Percentiles rank a stretch among this genome's conserved stretches.
phyloP scores from a whole-genome alignment of 305 asterid species.

The Fraxinus velutina region DNA sequence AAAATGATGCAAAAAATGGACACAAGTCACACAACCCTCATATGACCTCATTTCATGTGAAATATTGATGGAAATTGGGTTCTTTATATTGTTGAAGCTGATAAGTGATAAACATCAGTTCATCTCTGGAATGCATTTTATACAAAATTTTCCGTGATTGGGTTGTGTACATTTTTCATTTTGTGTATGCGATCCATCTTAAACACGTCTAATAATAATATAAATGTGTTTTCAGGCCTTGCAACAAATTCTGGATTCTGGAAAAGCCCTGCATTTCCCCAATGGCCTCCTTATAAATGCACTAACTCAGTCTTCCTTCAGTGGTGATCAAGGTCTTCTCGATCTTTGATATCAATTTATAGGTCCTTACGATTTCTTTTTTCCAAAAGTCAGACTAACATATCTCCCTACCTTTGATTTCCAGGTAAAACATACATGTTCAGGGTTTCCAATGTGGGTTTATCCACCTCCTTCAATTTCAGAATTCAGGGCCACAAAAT shows the following conservation, averaged over 20 bases:
- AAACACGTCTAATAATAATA: background rate
- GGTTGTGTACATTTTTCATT: background rate
- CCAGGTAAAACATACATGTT: conserved; percentile 87
- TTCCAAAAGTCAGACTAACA: conserved; percentile 15
- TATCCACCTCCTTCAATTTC: conserved; percentile 64
- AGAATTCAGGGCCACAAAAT: conserved; percentile 81
- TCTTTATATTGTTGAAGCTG: background rate
- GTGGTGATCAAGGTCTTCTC: conserved; percentile 61
- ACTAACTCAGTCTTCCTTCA: conserved; percentile 49
- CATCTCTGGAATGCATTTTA: background rate
- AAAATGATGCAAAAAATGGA: background rate
- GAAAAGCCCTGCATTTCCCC: conserved; percentile 63
- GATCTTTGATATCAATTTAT: background rate
- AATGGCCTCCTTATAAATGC: conserved; percentile 77
- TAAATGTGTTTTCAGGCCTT: conserved; percentile 48
- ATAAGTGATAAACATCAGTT: background rate
- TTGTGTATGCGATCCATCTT: background rate
- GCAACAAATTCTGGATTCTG: conserved; percentile 70
- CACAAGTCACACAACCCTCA: background rate
- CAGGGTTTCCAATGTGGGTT: conserved; percentile 79
- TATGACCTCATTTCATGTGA: background rate
- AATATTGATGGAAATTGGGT: background rate
- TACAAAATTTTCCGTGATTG: background rate
- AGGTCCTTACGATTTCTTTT: background rate
- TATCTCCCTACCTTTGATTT: conserved; percentile 13